phyloP scores from a whole-genome alignment of 1,284 basidiomycete genomes.

The Waitea zeae region DNA sequence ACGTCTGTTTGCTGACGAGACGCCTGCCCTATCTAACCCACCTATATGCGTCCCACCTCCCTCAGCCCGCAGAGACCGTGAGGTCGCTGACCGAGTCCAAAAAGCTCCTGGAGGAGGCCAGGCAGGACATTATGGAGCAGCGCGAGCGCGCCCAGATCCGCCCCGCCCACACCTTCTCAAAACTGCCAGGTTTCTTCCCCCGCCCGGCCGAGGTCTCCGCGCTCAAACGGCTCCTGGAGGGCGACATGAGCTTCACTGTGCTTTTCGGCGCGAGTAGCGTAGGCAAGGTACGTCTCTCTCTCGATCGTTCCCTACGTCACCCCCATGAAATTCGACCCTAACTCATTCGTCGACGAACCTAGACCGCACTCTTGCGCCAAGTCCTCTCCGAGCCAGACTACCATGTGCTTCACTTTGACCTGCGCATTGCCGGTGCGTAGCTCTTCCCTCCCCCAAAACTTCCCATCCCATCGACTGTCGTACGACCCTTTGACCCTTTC shows the following conservation, averaged over 20 bases:
- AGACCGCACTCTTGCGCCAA: conserved; percentile 66
- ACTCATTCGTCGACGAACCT: conserved; percentile 3
- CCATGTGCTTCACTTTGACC: conserved; percentile 69
- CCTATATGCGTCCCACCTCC: conserved; percentile 7
- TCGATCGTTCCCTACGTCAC: too few species aligned
- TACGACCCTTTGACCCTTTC: too few species aligned
- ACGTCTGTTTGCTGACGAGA: too few species aligned
- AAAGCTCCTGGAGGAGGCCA: conserved; percentile 56
- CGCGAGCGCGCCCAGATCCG: conserved; percentile 47
- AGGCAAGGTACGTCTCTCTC: conserved; percentile 45
- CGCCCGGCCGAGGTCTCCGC: conserved; percentile 47
- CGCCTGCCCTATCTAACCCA: conserved; percentile 7
- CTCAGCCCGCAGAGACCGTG: conserved; percentile 64
- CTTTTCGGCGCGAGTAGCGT: conserved; percentile 68
- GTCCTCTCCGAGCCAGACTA: conserved; percentile 48
- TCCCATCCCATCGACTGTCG: too few species aligned
- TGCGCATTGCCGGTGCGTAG: conserved; percentile 66
- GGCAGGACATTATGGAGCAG: conserved; percentile 50
- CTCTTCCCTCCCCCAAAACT: too few species aligned
- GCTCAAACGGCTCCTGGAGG: conserved; percentile 44
- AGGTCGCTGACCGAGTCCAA: conserved; percentile 63
- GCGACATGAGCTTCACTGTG: conserved; percentile 62
- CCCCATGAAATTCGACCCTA: not conserved
- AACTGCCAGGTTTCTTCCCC: conserved; percentile 54
- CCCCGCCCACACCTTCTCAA: conserved; percentile 62